Percentiles rank a stretch among this genome's conserved stretches.
Evolutionary conservation across 495 filamentous ascomycete genomes (phyloP).

Genomic region (Immersiella caudata): DNA sequence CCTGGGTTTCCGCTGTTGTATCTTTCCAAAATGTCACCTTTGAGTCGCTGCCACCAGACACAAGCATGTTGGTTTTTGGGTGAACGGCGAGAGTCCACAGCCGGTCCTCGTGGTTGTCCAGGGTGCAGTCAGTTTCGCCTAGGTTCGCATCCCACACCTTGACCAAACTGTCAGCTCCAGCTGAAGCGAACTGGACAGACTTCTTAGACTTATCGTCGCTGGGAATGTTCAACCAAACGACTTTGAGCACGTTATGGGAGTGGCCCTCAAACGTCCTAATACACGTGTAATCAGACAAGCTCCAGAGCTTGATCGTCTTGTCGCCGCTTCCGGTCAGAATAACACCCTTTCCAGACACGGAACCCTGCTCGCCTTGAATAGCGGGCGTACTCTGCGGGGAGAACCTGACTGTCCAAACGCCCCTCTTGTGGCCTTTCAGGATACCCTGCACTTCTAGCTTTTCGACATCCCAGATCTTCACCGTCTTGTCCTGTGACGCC

Average conservation of each 20-base stretch:
- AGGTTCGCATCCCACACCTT: constrained; percentile 86
- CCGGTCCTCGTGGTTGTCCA: constrained; percentile 95
- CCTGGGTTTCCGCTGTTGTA: constrained; percentile 79
- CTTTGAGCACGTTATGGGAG: constrained; percentile 91
- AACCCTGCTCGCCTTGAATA: constrained; percentile 68
- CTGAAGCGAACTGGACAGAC: constrained; percentile 72
- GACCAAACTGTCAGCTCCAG: constrained; percentile 93
- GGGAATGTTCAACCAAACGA: constrained; percentile 79
- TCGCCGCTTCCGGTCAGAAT: constrained; percentile 89
- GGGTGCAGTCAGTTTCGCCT: constrained; percentile 81
- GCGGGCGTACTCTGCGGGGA: constrained; percentile 73
- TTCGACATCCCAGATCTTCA: constrained; percentile 92
- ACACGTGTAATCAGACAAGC: constrained; percentile 87
- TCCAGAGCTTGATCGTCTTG: constrained; percentile 97
- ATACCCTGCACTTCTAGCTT: constrained; percentile 88
- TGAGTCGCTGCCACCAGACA: constrained; percentile 87
- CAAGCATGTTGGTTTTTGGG: constrained; percentile 67
- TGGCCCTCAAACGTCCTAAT: constrained; percentile 94
- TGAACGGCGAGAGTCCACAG: constrained; percentile 86
- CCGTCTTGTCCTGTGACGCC: constrained; percentile 92
- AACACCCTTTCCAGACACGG: constrained; percentile 69
- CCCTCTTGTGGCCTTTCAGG: constrained; percentile 86
- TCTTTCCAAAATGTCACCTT: constrained; percentile 95
- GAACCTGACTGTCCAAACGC: constrained; percentile 94
- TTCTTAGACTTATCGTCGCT: constrained; percentile 51